Evolutionary conservation across 2,329 filamentous ascomycete species (phyloP), one percentile per base, ranked within the genome.

Genomic region (Diaporthe longicolla): DNA sequence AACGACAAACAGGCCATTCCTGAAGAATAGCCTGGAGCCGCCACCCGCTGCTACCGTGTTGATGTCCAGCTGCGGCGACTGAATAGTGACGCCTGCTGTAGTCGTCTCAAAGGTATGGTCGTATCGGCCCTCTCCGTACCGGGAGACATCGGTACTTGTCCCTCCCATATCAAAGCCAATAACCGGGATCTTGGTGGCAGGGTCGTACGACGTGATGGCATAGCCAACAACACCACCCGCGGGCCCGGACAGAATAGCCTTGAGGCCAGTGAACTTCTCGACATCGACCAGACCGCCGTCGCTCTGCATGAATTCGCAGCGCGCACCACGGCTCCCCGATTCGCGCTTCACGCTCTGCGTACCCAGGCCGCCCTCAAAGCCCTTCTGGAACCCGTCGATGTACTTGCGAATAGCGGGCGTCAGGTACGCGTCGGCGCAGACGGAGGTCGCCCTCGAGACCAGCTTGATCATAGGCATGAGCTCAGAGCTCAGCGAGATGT

Each of bases 151-250:
- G 0, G 95, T 98, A 73, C 93, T 95, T 0, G 95, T 98, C 15
- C 95, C 95, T 50, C 95, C 95, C 95, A 98, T 98, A 78, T 98
- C 95, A 79, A 98, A 98, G 0, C 95, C 95, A 79, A 98, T 98
- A 5, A 98, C 93, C 0, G 95, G 95, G 0, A 90, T 94, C 80
- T 92, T 94, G 5, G 94, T 97, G 68, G 93, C 87, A 0, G 93
- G 89, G 77, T 98, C 95, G 81, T 97, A 98, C 1, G 93, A 97
- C 0, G 96, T 98, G 26, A 96, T 91, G 24, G 95, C 95, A 82
- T 98, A 98, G 5, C 95, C 95, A 0, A 98, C 95, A 0, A 98
- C 95, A 54, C 95, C 95, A 43, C 95, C 95, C n/a, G 95, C 95
- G 1, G 95, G 95, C 0, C 95, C 95, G 0, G 94, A 97, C 2